Evolutionary conservation across 1,284 basidiomycete species (phyloP).

Genomic region (Naganishia sp.): DNA sequence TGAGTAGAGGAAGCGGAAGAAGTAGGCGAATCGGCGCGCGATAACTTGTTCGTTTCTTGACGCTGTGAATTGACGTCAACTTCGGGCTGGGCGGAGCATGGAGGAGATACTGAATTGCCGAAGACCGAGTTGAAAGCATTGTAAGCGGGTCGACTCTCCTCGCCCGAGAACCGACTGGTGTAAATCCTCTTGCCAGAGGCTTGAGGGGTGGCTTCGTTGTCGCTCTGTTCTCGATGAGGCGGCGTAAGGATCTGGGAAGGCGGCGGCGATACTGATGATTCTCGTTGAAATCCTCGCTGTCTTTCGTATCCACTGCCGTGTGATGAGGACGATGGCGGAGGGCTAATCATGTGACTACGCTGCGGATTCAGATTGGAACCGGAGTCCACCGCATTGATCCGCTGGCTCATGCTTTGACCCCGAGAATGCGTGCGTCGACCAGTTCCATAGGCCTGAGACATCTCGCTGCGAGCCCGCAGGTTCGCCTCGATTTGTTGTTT

Average conservation of each 20-base stretch:
- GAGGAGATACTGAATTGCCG: conserved; percentile 23
- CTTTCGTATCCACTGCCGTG: conserved; percentile 10
- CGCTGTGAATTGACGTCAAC: background rate
- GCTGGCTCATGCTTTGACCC: conserved; percentile 14
- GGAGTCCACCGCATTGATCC: conserved; percentile 5
- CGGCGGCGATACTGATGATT: conserved; percentile 6
- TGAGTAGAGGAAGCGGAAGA: conserved; percentile 6
- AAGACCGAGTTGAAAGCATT: conserved; percentile 28
- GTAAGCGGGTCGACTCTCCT: conserved; percentile 11
- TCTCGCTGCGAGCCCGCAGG: conserved; percentile 23
- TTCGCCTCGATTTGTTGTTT: conserved; percentile 33
- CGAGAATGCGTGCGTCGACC: conserved; percentile 15
- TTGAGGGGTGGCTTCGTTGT: conserved; percentile 15
- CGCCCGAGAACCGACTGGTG: background rate
- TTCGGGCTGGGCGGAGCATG: background rate
- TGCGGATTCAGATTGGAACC: background rate
- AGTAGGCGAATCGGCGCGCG: conserved; percentile 11
- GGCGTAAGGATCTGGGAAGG: conserved; percentile 15
- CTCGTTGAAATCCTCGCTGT: background rate
- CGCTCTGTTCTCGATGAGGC: conserved; percentile 18
- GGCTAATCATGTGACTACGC: conserved; percentile 7
- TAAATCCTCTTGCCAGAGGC: conserved; percentile 1
- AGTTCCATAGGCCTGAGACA: conserved; percentile 4
- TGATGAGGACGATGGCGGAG: conserved; percentile 14
- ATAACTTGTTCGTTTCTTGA: conserved; percentile 5